phyloP scores from a whole-genome alignment of 2,329 filamentous ascomycete species.

The Xylariaceae sp. region DNA sequence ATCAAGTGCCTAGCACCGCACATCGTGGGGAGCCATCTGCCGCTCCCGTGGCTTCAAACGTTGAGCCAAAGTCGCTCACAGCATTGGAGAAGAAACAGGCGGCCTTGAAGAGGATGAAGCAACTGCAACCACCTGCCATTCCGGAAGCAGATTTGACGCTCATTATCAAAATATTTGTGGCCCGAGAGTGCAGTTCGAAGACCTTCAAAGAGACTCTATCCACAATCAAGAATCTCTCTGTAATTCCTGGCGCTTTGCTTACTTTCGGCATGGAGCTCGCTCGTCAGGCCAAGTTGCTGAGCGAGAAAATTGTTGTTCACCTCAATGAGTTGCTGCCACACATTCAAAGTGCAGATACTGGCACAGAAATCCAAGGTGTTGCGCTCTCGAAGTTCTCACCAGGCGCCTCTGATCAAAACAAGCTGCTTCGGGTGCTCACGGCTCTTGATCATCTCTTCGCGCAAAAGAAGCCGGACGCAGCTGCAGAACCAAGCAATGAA shows the following conservation, averaged over 20 bases:
- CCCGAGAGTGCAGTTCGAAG: conserved; percentile 92
- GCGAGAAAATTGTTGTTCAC: conserved; percentile 77
- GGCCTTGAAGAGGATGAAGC: conserved; percentile 47
- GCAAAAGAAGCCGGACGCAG: conserved; percentile 55
- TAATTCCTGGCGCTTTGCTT: conserved; percentile 82
- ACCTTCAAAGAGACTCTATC: conserved; percentile 97
- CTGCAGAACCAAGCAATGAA: conserved; percentile 44
- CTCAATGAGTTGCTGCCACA: conserved; percentile 79
- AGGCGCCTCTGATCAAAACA: conserved; percentile 92
- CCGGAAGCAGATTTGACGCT: conserved; percentile 84
- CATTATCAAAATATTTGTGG: conserved; percentile 94
- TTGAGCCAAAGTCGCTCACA: conserved; percentile 34
- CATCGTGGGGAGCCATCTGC: conserved; percentile 22
- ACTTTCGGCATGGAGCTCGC: conserved; percentile 92
- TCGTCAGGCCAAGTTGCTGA: conserved; percentile 76
- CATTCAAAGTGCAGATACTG: conserved; percentile 78
- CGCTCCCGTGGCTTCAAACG: conserved; percentile 25
- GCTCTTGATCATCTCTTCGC: conserved; percentile 94
- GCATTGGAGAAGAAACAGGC: conserved; percentile 38
- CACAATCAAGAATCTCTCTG: conserved; percentile 96
- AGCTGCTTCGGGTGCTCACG: conserved; percentile 84
- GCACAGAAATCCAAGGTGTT: conserved; percentile 92
- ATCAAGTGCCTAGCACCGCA: conserved; percentile 17
- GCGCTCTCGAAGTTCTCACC: conserved; percentile 94
- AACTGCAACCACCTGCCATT: conserved; percentile 74